These are phyloP conservation scores for Aspergillus novoparasiticus DNA, from an alignment of 2,329 filamentous ascomycete species.

Conservation along the genomic window DNA sequence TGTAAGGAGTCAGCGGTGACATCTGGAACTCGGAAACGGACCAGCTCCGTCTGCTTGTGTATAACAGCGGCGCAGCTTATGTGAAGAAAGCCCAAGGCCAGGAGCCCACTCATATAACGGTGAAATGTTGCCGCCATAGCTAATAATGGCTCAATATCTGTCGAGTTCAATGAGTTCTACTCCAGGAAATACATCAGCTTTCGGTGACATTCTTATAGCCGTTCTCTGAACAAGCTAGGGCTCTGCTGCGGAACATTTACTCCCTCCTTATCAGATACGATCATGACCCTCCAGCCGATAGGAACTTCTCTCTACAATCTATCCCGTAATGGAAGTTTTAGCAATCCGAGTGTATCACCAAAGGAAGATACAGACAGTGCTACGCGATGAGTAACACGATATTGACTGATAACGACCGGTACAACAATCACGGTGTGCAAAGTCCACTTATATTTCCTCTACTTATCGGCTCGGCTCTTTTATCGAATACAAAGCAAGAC, in stretches of 20 bases:
- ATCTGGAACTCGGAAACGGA: constrained; percentile 34
- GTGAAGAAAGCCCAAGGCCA: constrained; percentile 7
- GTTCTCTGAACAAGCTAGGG: neutral
- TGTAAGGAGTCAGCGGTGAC: constrained; percentile 48
- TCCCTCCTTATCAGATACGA: neutral
- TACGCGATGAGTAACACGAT: neutral
- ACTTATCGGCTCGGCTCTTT: neutral
- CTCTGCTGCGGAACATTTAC: neutral
- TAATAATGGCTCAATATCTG: neutral
- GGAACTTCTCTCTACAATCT: neutral
- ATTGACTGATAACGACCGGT: neutral
- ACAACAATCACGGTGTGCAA: neutral
- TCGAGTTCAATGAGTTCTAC: too few relatives aligned
- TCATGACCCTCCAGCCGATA: neutral
- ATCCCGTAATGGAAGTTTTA: neutral
- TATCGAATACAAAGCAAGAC: constrained; percentile 1
- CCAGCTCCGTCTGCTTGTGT: constrained; percentile 8
- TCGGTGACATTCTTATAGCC: neutral
- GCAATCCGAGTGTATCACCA: neutral
- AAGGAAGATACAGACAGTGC: too few relatives aligned
- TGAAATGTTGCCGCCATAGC: neutral
- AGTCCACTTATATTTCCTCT: neutral
- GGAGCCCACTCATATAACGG: neutral
- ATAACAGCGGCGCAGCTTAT: neutral
- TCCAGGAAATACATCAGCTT: too few relatives aligned